Conservation (phyloP, 2,329 filamentous ascomycete genomes). For the Akanthomyces uredinophilus region DNA sequence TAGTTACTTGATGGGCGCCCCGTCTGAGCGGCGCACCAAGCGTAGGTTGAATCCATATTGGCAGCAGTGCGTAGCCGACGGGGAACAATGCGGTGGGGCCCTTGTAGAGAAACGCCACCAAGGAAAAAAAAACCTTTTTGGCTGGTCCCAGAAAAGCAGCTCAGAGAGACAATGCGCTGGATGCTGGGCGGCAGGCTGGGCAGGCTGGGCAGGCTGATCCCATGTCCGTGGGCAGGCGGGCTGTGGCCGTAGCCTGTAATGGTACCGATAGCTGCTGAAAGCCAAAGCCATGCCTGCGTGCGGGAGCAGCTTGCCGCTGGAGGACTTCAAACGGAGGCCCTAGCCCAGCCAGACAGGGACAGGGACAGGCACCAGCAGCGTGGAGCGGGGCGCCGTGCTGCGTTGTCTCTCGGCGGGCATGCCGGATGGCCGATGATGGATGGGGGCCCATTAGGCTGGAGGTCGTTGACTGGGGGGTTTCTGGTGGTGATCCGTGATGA, state of each 20-base stretch:
- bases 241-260: background rate
- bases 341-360: background rate
- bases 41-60: background rate
- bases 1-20: conserved; percentile 2
- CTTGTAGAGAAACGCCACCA: background rate
- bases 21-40: background rate
- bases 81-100: background rate
- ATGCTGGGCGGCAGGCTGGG: background rate
- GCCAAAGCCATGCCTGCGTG: background rate
- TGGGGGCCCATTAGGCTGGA: background rate
- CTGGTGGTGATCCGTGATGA: background rate
- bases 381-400: background rate
- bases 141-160: background rate
- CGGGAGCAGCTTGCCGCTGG: conserved; percentile 4
- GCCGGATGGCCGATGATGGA: conserved; percentile 3
- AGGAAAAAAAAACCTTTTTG: background rate
- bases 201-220: background rate
- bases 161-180: background rate
- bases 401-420: conserved; percentile 7
- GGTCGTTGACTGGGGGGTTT: background rate
- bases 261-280: too few species aligned
- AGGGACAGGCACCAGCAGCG: background rate
- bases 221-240: background rate
- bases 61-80: background rate
- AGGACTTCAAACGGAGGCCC: background rate